Evolutionary conservation across 306 rosid genomes (phyloP).

Genomic region (Castanopsis chinensis): DNA sequence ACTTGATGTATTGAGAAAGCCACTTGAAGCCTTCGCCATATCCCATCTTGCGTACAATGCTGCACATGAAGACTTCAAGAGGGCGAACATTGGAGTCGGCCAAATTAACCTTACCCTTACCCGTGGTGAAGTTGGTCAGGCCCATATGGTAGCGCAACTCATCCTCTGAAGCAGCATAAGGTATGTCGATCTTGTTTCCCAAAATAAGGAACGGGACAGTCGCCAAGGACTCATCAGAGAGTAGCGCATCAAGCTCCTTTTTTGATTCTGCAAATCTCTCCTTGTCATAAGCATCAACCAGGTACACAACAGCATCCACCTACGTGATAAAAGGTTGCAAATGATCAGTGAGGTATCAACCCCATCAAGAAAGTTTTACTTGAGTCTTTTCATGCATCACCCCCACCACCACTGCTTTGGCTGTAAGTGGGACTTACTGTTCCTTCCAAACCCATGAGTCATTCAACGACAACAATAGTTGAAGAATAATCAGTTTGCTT

Average conservation of each 20-base stretch:
- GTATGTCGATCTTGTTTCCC: constrained; percentile 83
- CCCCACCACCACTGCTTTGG: background rate
- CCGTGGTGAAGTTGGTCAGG: constrained; percentile 70
- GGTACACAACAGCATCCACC: constrained; percentile 82
- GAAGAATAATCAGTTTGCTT: background rate
- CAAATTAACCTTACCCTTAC: constrained; percentile 72
- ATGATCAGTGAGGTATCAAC: background rate
- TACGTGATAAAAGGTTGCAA: constrained; percentile 13
- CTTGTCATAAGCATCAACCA: constrained; percentile 77
- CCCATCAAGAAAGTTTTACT: background rate
- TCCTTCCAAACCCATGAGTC: background rate
- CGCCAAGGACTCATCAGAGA: constrained; percentile 62
- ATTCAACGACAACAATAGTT: background rate
- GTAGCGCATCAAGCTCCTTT: constrained; percentile 77
- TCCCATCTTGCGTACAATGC: constrained; percentile 88
- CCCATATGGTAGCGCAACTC: constrained; percentile 66
- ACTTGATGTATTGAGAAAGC: constrained; percentile 84
- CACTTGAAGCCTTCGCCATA: constrained; percentile 86
- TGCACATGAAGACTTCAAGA: constrained; percentile 87
- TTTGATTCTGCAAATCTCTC: constrained; percentile 72
- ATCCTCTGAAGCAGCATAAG: constrained; percentile 79
- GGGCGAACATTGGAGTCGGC: constrained; percentile 64
- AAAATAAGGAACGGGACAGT: constrained; percentile 71
- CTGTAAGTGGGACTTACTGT: background rate
- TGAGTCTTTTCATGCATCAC: background rate